Conservation (phyloP, 2,329 filamentous ascomycete species). For the Neonectria coccinea region DNA sequence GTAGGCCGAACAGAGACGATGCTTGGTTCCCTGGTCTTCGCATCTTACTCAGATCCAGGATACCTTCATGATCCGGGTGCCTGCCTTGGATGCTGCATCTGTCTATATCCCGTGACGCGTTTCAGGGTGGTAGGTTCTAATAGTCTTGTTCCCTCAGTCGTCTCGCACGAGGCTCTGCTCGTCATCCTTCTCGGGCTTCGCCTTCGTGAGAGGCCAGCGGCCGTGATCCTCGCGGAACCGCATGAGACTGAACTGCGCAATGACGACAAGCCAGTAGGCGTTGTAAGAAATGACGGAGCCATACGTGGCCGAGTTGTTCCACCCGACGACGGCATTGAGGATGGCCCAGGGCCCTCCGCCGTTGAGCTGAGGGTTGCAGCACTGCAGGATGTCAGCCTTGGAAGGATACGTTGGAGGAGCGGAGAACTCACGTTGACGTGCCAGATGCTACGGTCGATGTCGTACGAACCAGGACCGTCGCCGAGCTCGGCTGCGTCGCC, state of each 20-base stretch:
- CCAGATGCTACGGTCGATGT: slow-evolving; percentile 83
- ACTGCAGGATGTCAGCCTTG: slow-evolving; percentile 59
- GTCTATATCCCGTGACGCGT: background rate
- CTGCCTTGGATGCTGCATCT: background rate
- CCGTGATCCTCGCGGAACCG: slow-evolving; percentile 73
- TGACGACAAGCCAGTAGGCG: slow-evolving; percentile 84
- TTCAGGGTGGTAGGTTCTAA: background rate
- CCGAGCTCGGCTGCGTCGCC: slow-evolving; percentile 65
- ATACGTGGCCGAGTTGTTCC: slow-evolving; percentile 89
- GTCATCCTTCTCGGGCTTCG: slow-evolving; percentile 40
- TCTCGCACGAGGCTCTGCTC: slow-evolving; percentile 27
- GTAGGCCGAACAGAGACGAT: background rate
- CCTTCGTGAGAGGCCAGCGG: slow-evolving; percentile 59
- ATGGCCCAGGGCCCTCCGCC: slow-evolving; percentile 86
- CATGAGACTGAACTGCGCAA: slow-evolving; percentile 75
- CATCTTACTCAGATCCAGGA: background rate
- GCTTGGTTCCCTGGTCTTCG: background rate
- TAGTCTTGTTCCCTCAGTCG: background rate
- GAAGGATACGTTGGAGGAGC: background rate
- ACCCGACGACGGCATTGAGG: slow-evolving; percentile 87
- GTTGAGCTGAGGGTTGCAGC: slow-evolving; percentile 79
- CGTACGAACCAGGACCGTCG: slow-evolving; percentile 79
- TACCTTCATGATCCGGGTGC: background rate
- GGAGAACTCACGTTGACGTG: slow-evolving; percentile 76
- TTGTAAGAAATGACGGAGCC: slow-evolving; percentile 90